Conservation (phyloP, 2,329 filamentous ascomycete genomes). For the Byssothecium circinans region DNA sequence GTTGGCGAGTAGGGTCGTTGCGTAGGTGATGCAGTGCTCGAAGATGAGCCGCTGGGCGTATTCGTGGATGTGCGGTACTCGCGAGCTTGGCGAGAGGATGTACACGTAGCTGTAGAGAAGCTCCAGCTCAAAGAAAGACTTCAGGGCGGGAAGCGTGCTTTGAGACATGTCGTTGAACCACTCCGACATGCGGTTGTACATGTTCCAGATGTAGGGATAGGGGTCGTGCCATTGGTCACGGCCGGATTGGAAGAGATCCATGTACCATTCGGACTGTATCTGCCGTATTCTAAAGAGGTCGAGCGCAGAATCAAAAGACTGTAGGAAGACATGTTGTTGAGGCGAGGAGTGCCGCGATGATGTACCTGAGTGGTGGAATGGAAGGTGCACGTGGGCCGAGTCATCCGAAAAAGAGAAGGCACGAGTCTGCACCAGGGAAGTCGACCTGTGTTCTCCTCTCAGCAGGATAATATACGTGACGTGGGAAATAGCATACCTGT, state of each 20-base stretch:
- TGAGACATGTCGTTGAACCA: slow-evolving; percentile 80
- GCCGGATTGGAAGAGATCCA: slow-evolving; percentile 80
- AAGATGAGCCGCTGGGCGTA: slow-evolving; percentile 82
- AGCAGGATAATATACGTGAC: background rate
- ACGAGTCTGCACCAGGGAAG: slow-evolving; percentile 83
- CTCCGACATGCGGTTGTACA: slow-evolving; percentile 73
- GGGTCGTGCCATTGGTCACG: slow-evolving; percentile 68
- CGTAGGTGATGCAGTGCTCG: slow-evolving; percentile 81
- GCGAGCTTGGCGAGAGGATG: slow-evolving; percentile 77
- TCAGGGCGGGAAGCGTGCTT: slow-evolving; percentile 65
- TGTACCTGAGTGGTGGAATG: slow-evolving; percentile 50
- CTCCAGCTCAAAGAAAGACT: slow-evolving; percentile 82
- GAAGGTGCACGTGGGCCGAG: slow-evolving; percentile 78
- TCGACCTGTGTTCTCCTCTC: slow-evolving; percentile 59
- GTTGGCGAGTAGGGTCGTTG: slow-evolving; percentile 71
- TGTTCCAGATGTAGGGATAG: slow-evolving; percentile 72
- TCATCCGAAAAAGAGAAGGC: slow-evolving; percentile 95
- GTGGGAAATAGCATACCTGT: slow-evolving; percentile 61
- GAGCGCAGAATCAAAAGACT: slow-evolving; percentile 68
- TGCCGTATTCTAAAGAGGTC: slow-evolving; percentile 81
- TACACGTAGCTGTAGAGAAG: slow-evolving; percentile 89
- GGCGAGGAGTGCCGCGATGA: slow-evolving; percentile 49
- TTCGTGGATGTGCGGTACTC: slow-evolving; percentile 71
- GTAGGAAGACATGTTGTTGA: slow-evolving; percentile 56
- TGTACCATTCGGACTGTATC: slow-evolving; percentile 87